Evolutionary conservation across 1,139 yeast genomes (phyloP), one percentile per base, ranked within the genome.

Genomic region (Yamadazyma triangularis): DNA sequence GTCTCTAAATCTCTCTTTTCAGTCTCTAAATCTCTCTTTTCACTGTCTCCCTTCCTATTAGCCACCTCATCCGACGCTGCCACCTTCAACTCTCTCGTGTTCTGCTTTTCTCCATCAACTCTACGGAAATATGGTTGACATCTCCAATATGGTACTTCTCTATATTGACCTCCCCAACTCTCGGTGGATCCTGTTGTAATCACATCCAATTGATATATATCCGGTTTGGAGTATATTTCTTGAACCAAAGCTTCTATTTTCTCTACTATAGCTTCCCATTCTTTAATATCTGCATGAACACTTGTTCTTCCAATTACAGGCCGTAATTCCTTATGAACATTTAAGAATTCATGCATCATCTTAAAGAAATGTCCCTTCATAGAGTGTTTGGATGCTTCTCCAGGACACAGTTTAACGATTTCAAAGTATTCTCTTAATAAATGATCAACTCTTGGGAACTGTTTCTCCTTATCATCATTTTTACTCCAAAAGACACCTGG

Each of bases 331-430:
- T 82, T 79, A 50, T 87, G 87, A 16, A 66, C 60, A 11, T 79
- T 73, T 34, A 91, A 63, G 47, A 91, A 87, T 10, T 89, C 83
- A 47, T 88, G 83, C 40, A 91, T 58, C 18, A 87, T 61, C 51
- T 88, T 88, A 66, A 93, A 93, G 49, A 91, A 77, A 56, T 93
- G 99, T 2, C 96, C 82, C 51, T 93, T 93, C 82, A 89, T 80
- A 4, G 95, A 85, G 30, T 75, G 75, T 35, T 73, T 70, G 1
- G 95, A 84, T 1, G 96, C 96, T 6, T 28, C 23, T 0, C 91
- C 89, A 1, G 81, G 78, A 31, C 68, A 60, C 4, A 56, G 40
- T 45, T 78, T 81, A 18, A 86, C 89, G 31, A 89, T 79, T 40
- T 89, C 95, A 50, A 84, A 84, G 53, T 91, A 93, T 51, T 91